Evolutionary conservation across 2,329 filamentous ascomycete species (phyloP).

Genomic region (Fusarium tjaetaba): DNA sequence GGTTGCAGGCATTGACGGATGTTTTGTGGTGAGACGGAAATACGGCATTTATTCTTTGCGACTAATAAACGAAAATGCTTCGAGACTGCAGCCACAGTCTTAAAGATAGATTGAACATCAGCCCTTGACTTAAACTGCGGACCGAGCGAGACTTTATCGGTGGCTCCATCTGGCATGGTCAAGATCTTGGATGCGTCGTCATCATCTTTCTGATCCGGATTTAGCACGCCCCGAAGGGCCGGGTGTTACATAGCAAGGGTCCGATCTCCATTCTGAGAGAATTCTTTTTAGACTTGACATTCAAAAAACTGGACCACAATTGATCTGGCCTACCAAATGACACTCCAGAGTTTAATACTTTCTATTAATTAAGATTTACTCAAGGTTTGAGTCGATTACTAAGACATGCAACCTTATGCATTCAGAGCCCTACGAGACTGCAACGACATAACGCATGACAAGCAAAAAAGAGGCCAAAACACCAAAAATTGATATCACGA

Average conservation of each 20-base stretch:
- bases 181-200: constrained; percentile 20
- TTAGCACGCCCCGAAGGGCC: neutral
- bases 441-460: neutral
- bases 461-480: neutral
- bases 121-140: neutral
- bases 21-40: neutral
- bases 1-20: neutral
- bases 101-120: neutral
- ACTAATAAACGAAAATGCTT: neutral
- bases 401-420: neutral
- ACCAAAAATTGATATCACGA: constrained; percentile 24
- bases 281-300: neutral
- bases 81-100: neutral
- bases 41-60: neutral
- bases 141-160: constrained; percentile 2
- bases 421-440: neutral
- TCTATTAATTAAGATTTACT: neutral
- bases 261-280: neutral
- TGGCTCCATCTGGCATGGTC: constrained; percentile 9
- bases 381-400: neutral
- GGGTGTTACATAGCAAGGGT: neutral
- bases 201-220: constrained; percentile 3
- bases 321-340: neutral
- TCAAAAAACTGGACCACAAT: neutral
- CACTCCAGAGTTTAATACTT: neutral